Base-by-base conservation (phyloP, 805 yeast genomes). In the Wickerhamiella dianesei region DNA sequence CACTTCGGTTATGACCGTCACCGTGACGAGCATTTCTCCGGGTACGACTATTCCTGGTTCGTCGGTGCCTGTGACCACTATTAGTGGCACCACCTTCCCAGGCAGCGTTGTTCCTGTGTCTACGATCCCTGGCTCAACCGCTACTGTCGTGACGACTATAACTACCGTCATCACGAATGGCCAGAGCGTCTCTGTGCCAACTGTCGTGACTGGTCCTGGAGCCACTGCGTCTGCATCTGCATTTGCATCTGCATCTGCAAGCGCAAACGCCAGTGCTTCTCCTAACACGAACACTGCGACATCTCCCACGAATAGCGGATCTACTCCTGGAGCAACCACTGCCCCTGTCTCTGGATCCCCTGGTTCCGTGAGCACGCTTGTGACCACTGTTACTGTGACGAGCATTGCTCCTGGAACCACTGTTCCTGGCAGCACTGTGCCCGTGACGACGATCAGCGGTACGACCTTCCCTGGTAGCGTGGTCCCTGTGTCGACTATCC, bases 111-210 rank as follows among this genome's bases (percentile, higher is more conserved):
- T 52, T 14, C 49, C 55, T 40, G 56, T 55, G 14, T 37, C 47
- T 3, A 51, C 57, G 5, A 29, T 51, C 20, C 56, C 55, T 1
- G 58, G 53, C 8, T 41, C 51, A 17, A 49, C 55, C 9, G 47
- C 32, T 37, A 40, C 47, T 14, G 20, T 40, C 13, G 17, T 32
- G 3, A 43, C 46, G 9, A 41, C 44, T 25, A 40, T 46, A 18
- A 46, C 54, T n/a, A 36, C 19, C 17, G 19, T 17, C 16, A 5
- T 14, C 6, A 36, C 39, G 5, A n/a, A 5, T n/a, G 19, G 19
- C 19, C 39, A 14, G 16, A 36, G 39, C 17, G 17, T 17, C 6
- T 36, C 39, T n/a, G 39, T 14, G 16, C 39, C 39, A 9, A 17
- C 19, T 5, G 19, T 17, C 17, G 6, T 17, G 8, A n/a, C 39